Evolutionary conservation across 106 monocot species (phyloP), one percentile per base, ranked within the genome.

Genomic region (Apostasia ramifera): DNA sequence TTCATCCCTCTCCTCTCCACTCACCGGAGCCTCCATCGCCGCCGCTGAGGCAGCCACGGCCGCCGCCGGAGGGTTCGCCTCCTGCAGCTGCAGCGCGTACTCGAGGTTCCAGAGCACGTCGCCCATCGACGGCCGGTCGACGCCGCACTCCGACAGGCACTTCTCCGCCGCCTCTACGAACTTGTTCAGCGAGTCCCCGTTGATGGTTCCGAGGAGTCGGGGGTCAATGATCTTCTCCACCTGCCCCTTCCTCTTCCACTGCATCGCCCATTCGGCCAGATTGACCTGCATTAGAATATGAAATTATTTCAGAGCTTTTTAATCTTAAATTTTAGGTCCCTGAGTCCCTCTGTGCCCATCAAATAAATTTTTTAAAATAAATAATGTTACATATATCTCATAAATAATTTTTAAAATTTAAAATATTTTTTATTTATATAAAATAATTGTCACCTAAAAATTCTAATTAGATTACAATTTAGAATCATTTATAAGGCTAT

Each of bases 171-270:
- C 59, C 42, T 78, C 78, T 9, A 72, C 78, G 56, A 41, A 78
- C 67, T 78, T 78, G 15, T 60, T 66, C 44, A 78, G 66, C 2
- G 71, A 71, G 14, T 78, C 72, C 6, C 5, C 12, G 60, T 78
- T 78, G 9, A 71, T 78, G n/a, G 42, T 66, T 10, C 78, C 78
- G 44, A 55, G 40, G 14, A 78, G 57, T 3, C 53, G 2, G 1
- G 78, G 78, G 7, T 78, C 78, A 10, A 78, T 72, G 11, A 78
- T 78, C 71, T 78, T 71, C 52, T 78, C 71, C 12, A 78, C 66
- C 45, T 67, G 40, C 11, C 78, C 71, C 56, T 66, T 78, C 42
- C 78, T 46, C 66, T 72, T 71, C 66, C 66, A 67, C 59, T 59
- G 59, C 75, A 75, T 75, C 26, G 47, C 70, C 77, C 77, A 77